Evolutionary conservation across 2,329 filamentous ascomycete species (phyloP).

Genomic region (Ophiostoma australiae): DNA sequence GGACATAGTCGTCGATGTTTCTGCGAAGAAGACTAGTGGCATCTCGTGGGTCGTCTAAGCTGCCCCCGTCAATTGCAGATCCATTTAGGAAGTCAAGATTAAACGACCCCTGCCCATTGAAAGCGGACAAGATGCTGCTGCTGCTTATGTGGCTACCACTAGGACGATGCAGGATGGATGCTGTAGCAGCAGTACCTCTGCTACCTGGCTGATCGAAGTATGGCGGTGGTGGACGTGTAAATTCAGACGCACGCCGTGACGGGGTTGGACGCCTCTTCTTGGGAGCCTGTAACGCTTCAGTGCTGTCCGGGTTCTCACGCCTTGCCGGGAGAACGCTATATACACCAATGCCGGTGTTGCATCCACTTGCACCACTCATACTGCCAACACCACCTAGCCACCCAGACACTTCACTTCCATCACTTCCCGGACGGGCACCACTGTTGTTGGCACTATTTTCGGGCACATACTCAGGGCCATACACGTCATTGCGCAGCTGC

Average conservation of each 20-base stretch:
- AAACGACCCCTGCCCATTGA: slow-evolving; percentile 21
- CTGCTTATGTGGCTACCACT: neutral
- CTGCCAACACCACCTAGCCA: neutral
- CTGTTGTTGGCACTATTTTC: neutral
- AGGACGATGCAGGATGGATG: neutral
- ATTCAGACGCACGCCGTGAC: neutral
- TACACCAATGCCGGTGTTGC: slow-evolving; percentile 19
- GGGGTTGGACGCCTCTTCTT: neutral
- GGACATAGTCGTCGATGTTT: neutral
- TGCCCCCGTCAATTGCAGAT: slow-evolving; percentile 30
- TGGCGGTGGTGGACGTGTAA: neutral
- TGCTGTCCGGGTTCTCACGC: slow-evolving; percentile 33
- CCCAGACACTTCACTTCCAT: neutral
- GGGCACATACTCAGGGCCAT: slow-evolving; percentile 18
- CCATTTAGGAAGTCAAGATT: slow-evolving; percentile 33
- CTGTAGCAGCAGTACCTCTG: neutral
- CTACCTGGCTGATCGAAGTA: neutral
- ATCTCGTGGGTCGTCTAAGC: slow-evolving; percentile 13
- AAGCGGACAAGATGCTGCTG: slow-evolving; percentile 1
- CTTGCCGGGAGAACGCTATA: slow-evolving; percentile 33
- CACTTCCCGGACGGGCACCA: neutral
- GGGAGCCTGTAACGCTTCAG: neutral
- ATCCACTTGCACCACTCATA: slow-evolving; percentile 11
- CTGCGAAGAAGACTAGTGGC: neutral
- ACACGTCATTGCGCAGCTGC: slow-evolving; percentile 40